Conservation (phyloP, 108 stramenopile species). For the Skeletonema tropicum region DNA sequence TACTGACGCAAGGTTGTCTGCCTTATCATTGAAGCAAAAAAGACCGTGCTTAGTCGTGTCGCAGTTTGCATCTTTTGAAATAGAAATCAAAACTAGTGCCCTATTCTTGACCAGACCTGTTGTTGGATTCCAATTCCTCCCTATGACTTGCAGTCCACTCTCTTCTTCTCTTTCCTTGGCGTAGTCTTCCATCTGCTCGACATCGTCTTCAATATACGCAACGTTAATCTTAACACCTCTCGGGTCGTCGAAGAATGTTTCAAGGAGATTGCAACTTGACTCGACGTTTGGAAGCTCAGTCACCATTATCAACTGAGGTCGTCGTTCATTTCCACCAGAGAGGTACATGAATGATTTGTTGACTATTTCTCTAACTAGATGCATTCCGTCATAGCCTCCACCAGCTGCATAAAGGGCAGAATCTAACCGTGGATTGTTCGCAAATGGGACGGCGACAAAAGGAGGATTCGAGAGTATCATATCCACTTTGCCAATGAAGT, state of each 20-base stretch:
- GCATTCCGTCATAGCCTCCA: slow-evolving; percentile 35
- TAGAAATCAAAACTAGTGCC: slow-evolving; percentile 31
- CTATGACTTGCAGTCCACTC: not conserved
- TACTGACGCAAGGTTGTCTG: not conserved
- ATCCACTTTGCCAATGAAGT: slow-evolving; percentile 14
- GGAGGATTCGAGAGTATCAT: slow-evolving; percentile 37
- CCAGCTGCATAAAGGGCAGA: slow-evolving; percentile 40
- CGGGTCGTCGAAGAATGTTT: not conserved
- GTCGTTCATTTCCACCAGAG: not conserved
- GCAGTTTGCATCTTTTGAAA: not conserved
- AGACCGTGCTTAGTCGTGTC: not conserved
- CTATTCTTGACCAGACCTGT: slow-evolving; percentile 12
- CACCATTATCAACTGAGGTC: slow-evolving; percentile 25
- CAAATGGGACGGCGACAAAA: slow-evolving; percentile 38
- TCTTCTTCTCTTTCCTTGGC: slow-evolving; percentile 29
- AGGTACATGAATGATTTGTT: slow-evolving; percentile 4
- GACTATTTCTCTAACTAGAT: slow-evolving; percentile 15
- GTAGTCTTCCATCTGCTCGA: slow-evolving; percentile 38
- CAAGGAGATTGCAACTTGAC: slow-evolving; percentile 18
- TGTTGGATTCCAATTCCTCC: slow-evolving; percentile 9
- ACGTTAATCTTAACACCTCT: slow-evolving; percentile 15
- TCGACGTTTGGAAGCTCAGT: slow-evolving; percentile 50
- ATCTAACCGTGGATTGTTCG: not conserved
- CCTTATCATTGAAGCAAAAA: not conserved
- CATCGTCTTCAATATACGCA: slow-evolving; percentile 42